A percentile compares a stretch with the other conserved stretches of the same genome.
Evolutionary conservation across 2,329 filamentous ascomycete genomes (phyloP).

Genomic region (Bimuria novae-zelandiae): DNA sequence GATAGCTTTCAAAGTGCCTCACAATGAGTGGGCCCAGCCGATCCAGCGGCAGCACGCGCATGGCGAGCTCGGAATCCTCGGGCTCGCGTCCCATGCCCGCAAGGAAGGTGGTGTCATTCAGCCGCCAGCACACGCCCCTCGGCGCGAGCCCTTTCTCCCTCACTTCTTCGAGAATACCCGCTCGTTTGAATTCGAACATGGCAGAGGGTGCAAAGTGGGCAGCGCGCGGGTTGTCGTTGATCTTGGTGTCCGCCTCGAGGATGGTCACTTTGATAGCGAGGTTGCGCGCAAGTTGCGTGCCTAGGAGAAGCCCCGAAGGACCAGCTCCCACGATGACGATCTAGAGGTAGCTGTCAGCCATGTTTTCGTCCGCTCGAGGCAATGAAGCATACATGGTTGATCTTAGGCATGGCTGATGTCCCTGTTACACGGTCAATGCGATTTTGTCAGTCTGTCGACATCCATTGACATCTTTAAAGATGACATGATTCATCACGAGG

Average conservation of each 20-base stretch:
- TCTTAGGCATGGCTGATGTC: constrained; percentile 31
- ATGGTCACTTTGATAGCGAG: constrained; percentile 57
- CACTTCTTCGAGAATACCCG: constrained; percentile 62
- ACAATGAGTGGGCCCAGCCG: constrained; percentile 34
- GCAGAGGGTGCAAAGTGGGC: constrained; percentile 65
- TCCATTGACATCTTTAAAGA: constrained; percentile 12
- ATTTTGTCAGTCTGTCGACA: constrained; percentile 6
- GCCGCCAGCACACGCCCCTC: constrained; percentile 52
- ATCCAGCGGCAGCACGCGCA: constrained; percentile 39
- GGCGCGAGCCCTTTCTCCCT: constrained; percentile 50
- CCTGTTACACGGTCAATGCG: constrained; percentile 13
- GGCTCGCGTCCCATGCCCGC: constrained; percentile 37
- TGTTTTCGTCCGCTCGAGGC: neutral
- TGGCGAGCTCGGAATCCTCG: constrained; percentile 32
- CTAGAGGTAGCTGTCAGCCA: constrained; percentile 20
- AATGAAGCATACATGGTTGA: constrained; percentile 32
- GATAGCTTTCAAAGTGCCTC: constrained; percentile 33
- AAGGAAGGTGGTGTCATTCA: constrained; percentile 40
- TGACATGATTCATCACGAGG: constrained; percentile 10
- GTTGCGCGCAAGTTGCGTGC: constrained; percentile 58
- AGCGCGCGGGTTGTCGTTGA: constrained; percentile 65
- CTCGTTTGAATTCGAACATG: constrained; percentile 62
- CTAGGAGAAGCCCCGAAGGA: constrained; percentile 41
- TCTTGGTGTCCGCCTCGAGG: constrained; percentile 59
- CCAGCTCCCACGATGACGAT: constrained; percentile 40